Percentiles rank a stretch among this genome's conserved stretches.
These are phyloP conservation scores for Oryza glumipatula DNA, from an alignment of 176 grass and related monocot species.

Conservation along the genomic window DNA sequence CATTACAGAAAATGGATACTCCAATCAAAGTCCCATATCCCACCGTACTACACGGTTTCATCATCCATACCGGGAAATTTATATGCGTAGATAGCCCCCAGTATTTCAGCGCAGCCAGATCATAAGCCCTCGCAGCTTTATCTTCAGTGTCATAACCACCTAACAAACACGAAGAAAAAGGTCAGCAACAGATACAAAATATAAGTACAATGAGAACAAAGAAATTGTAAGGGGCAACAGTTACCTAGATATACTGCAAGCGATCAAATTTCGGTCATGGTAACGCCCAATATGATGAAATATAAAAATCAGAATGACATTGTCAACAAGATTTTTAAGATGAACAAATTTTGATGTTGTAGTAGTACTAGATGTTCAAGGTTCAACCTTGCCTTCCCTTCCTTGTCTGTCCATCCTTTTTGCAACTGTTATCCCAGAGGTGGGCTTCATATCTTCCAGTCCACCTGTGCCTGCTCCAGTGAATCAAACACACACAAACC, in stretches of 20 bases:
- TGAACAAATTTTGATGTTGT: background rate
- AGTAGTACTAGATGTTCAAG: constrained; percentile 6
- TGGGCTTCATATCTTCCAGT: constrained; percentile 98
- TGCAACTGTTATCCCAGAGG: constrained; percentile 97
- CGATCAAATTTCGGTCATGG: constrained; percentile 33
- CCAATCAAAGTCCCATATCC: background rate
- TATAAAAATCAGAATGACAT: constrained; percentile 18
- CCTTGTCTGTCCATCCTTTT: constrained; percentile 94
- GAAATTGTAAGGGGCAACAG: background rate
- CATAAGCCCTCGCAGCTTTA: constrained; percentile 96
- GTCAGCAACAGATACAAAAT: background rate
- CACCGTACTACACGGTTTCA: background rate
- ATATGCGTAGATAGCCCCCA: constrained; percentile 83
- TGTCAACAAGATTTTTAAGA: constrained; percentile 3
- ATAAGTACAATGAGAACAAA: background rate
- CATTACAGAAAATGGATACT: background rate
- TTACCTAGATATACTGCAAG: constrained; percentile 76
- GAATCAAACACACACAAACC: constrained; percentile 47
- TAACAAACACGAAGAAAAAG: constrained; percentile 36
- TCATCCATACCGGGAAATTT: constrained; percentile 75
- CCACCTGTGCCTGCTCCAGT: constrained; percentile 90
- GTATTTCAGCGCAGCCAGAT: constrained; percentile 93
- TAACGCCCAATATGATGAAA: constrained; percentile 29
- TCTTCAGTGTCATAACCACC: constrained; percentile 97
- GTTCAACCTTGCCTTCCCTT: constrained; percentile 95